These are phyloP conservation scores for Citrus mangshanensis DNA, from an alignment of 345 rosid species.

Conservation along the genomic window DNA sequence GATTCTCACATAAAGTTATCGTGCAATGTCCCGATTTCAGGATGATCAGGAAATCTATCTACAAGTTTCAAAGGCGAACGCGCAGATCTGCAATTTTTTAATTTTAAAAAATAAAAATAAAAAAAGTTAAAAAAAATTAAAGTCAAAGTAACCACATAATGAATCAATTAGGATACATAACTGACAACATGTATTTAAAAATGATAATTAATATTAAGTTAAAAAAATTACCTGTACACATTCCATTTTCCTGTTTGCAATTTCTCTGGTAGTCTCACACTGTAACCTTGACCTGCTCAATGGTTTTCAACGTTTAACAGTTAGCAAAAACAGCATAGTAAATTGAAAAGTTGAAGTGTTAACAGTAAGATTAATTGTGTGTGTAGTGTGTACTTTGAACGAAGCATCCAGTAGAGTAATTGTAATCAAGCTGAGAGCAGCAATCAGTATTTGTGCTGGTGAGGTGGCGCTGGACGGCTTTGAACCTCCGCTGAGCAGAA, in stretches of 20 bases:
- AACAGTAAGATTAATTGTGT: neutral
- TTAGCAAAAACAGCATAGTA: neutral
- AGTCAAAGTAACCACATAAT: neutral
- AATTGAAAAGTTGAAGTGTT: neutral
- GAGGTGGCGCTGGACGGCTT: constrained; percentile 56
- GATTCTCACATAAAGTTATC: constrained; percentile 67
- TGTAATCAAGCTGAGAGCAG: constrained; percentile 25
- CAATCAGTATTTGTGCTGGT: constrained; percentile 21
- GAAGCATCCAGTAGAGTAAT: constrained; percentile 44
- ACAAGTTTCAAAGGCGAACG: constrained; percentile 58
- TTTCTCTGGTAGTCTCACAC: constrained; percentile 78
- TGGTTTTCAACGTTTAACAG: neutral
- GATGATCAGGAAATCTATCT: constrained; percentile 63
- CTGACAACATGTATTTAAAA: neutral
- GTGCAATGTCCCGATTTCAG: constrained; percentile 74
- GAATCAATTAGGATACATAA: neutral
- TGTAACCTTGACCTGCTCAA: constrained; percentile 43
- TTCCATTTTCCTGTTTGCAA: constrained; percentile 77
- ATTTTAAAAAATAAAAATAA: neutral
- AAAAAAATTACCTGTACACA: constrained; percentile 59
- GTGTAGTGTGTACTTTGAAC: constrained; percentile 29
- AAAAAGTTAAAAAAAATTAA: neutral
- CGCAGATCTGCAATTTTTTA: constrained; percentile 46
- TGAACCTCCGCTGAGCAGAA: constrained; percentile 62
- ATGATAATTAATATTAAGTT: neutral